Conservation (phyloP, 805 yeast species). For the Ogataea paradorogensis region DNA sequence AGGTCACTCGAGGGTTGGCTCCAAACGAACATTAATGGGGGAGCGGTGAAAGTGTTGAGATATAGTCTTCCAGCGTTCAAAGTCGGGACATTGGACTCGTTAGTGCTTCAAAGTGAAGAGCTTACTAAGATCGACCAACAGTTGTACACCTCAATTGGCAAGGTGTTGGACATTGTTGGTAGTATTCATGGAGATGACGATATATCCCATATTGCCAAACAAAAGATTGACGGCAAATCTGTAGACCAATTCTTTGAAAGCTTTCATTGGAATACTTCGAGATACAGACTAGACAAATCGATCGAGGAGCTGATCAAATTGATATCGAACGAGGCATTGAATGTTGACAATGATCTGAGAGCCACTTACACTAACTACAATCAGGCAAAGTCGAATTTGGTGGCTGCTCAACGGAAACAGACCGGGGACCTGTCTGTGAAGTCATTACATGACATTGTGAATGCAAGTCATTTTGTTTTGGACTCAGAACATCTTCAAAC, state of each 20-base stretch:
- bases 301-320: constrained; percentile 69
- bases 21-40: constrained; percentile 52
- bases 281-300: constrained; percentile 81
- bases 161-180: constrained; percentile 71
- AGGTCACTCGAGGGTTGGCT: constrained; percentile 45
- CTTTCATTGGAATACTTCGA: constrained; percentile 85
- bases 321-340: constrained; percentile 73
- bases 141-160: constrained; percentile 62
- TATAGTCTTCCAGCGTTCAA: constrained; percentile 80
- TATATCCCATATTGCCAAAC: constrained; percentile 21
- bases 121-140: constrained; percentile 79
- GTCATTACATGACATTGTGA: constrained; percentile 85
- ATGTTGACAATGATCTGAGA: constrained; percentile 82
- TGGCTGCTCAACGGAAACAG: constrained; percentile 88
- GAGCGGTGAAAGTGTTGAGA: constrained; percentile 53
- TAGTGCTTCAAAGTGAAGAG: constrained; percentile 90
- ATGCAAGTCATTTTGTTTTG: constrained; percentile 76
- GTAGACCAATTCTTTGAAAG: constrained; percentile 66
- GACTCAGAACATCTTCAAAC: constrained; percentile 85
- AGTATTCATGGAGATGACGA: constrained; percentile 39
- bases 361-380: constrained; percentile 71
- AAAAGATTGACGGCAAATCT: constrained; percentile 38
- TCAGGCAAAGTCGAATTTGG: constrained; percentile 76
- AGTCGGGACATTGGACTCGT: constrained; percentile 89
- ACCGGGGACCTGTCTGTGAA: constrained; percentile 91